Percentiles rank a stretch among this genome's conserved stretches.
Conservation (phyloP, 129 eudicot species). For the Flaveria brownii region DNA sequence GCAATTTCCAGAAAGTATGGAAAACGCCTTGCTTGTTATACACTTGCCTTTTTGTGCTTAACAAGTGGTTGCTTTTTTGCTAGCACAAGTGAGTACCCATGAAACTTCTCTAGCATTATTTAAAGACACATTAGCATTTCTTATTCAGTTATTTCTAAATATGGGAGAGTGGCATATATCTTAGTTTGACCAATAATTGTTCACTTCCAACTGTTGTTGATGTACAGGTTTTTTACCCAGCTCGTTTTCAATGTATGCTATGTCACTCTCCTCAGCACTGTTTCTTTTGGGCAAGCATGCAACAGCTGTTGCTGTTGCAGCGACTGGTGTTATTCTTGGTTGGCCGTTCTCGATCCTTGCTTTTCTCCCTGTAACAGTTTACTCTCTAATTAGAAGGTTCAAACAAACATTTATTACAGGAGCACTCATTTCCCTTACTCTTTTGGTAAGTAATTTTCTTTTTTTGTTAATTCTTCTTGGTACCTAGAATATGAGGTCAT, state of each 20-base stretch:
- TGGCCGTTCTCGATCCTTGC: conserved; percentile 97
- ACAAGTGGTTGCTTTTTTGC: conserved; percentile 97
- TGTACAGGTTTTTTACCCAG: conserved; percentile 91
- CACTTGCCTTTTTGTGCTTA: conserved; percentile 88
- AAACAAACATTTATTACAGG: conserved; percentile 78
- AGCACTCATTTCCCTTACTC: conserved; percentile 48
- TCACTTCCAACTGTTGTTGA: neutral
- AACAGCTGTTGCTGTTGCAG: conserved; percentile 85
- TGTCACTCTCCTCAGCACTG: conserved; percentile 88
- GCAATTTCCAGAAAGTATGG: conserved; percentile 94
- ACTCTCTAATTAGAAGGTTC: conserved; percentile 67
- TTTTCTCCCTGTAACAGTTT: conserved; percentile 83
- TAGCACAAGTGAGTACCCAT: conserved; percentile 78
- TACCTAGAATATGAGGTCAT: neutral
- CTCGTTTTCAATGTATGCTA: conserved; percentile 94
- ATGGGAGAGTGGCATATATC: neutral
- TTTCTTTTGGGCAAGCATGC: conserved; percentile 69
- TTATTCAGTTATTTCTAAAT: neutral
- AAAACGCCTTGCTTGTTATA: conserved; percentile 81
- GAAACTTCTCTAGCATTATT: neutral
- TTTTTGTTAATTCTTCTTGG: neutral
- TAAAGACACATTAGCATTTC: neutral
- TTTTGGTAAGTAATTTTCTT: conserved; percentile 51
- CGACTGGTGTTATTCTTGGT: conserved; percentile 86
- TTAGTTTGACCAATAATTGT: conserved; percentile 10